Evolutionary conservation across 75 land plant genomes (phyloP).

Genomic region (Ceratopteris richardii): DNA sequence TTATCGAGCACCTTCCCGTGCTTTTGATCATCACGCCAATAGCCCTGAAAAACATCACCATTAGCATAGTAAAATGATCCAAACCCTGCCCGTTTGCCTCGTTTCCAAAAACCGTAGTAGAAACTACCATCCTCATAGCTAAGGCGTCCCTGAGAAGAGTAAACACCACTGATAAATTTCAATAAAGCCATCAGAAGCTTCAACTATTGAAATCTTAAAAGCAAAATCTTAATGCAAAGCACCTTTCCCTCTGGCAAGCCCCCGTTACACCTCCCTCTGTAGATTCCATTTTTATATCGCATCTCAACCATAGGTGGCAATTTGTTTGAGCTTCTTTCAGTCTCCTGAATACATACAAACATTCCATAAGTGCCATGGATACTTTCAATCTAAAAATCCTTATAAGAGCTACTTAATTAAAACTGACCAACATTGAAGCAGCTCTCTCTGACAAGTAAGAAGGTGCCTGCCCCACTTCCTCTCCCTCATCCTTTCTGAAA

Average conservation of each 20-base stretch:
- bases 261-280: slow-evolving; percentile 63
- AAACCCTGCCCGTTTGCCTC: slow-evolving; percentile 63
- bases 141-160: slow-evolving; percentile 47
- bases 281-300: slow-evolving; percentile 48
- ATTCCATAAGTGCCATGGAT: neutral
- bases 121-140: slow-evolving; percentile 58
- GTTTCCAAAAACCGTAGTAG: slow-evolving; percentile 74
- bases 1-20: slow-evolving; percentile 71
- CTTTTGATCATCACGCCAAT: slow-evolving; percentile 77
- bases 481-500: slow-evolving; percentile 16
- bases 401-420: no score
- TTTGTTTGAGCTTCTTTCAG: slow-evolving; percentile 51
- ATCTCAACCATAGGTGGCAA: slow-evolving; percentile 56
- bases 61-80: slow-evolving; percentile 63
- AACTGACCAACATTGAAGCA: slow-evolving; percentile 71
- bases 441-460: slow-evolving; percentile 57
- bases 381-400: no score
- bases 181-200: slow-evolving; percentile 1
- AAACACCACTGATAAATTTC: neutral
- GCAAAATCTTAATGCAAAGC: neutral
- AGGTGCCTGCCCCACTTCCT: slow-evolving; percentile 27
- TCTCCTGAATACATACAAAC: slow-evolving; percentile 37
- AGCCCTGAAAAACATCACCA: slow-evolving; percentile 78
- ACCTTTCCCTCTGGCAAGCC: slow-evolving; percentile 94
- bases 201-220: neutral